Conservation (phyloP, 2,329 filamentous ascomycete genomes). For the Trichoderma koningii region DNA sequence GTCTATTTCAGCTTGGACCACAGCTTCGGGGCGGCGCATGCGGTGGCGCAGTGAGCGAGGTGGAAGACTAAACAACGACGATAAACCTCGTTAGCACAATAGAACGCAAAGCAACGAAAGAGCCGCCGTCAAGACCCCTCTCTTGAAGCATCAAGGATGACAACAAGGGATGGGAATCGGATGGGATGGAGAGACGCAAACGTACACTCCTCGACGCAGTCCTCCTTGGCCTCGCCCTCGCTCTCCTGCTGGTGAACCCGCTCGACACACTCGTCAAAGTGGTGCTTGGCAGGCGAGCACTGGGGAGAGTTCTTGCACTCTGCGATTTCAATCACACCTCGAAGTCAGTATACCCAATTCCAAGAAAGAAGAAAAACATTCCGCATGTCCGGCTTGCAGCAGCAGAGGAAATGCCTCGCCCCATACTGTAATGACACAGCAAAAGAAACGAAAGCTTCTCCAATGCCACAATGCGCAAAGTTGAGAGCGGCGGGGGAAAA, state of each 20-base stretch:
- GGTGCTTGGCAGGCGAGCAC: conserved; percentile 90
- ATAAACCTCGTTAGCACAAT: conserved; percentile 19
- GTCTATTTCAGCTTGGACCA: conserved; percentile 88
- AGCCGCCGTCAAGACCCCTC: background rate
- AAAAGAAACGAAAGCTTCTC: background rate
- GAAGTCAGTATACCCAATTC: conserved; percentile 22
- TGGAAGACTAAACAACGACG: conserved; percentile 78
- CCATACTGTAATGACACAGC: conserved; percentile 2
- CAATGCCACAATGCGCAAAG: conserved; percentile 16
- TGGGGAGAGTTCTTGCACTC: conserved; percentile 86
- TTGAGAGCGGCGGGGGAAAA: background rate
- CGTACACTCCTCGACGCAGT: conserved; percentile 99
- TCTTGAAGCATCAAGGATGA: background rate
- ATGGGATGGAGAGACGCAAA: conserved; percentile 32
- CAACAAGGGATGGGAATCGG: background rate
- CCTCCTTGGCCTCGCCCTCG: conserved; percentile 76
- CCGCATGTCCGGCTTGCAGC: background rate
- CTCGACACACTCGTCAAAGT: conserved; percentile 97
- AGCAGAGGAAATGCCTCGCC: conserved; percentile 31
- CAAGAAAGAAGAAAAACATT: background rate
- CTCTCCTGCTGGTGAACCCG: conserved; percentile 70
- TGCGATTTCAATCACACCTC: conserved; percentile 23
- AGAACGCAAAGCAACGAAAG: too few species aligned
- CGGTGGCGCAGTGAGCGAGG: conserved; percentile 89
- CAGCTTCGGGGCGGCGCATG: conserved; percentile 94